These are phyloP conservation scores for Fulvia fulva DNA, from an alignment of 2,329 filamentous ascomycete species.

Conservation along the genomic window DNA sequence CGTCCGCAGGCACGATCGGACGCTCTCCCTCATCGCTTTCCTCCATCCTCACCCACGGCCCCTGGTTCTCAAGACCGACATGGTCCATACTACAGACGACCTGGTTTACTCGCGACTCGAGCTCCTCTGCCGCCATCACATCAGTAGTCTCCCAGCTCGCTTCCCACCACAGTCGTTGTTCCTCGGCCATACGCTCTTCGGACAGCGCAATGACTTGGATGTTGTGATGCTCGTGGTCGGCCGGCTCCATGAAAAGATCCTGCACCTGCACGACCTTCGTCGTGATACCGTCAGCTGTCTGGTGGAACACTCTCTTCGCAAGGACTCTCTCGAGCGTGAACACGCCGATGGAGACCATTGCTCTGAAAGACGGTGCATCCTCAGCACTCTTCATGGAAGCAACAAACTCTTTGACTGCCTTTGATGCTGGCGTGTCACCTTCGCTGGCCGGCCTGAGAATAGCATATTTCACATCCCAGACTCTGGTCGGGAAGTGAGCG, in stretches of 20 bases:
- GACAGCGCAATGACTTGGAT: constrained; percentile 9
- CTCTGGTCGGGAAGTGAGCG: constrained; percentile 15
- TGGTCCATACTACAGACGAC: constrained; percentile 17
- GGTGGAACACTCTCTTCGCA: constrained; percentile 12
- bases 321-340: constrained; percentile 12
- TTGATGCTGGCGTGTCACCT: neutral
- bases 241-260: constrained; percentile 6
- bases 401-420: constrained; percentile 17
- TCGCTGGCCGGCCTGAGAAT: constrained; percentile 10
- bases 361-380: constrained; percentile 12
- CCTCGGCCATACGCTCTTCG: constrained; percentile 13
- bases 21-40: neutral
- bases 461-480: constrained; percentile 18
- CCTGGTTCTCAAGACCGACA: constrained; percentile 14
- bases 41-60: constrained; percentile 2
- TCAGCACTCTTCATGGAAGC: constrained; percentile 13
- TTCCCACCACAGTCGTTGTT: constrained; percentile 19
- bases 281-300: constrained; percentile 5
- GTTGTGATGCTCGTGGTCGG: constrained; percentile 11
- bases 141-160: constrained; percentile 16
- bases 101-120: constrained; percentile 14
- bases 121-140: constrained; percentile 9
- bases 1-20: neutral
- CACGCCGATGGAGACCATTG: neutral
- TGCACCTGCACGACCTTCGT: constrained; percentile 12